Evolutionary conservation across 768 basidiomycete genomes (phyloP).

Genomic region (Krasilnikovozyma curviuscula): DNA sequence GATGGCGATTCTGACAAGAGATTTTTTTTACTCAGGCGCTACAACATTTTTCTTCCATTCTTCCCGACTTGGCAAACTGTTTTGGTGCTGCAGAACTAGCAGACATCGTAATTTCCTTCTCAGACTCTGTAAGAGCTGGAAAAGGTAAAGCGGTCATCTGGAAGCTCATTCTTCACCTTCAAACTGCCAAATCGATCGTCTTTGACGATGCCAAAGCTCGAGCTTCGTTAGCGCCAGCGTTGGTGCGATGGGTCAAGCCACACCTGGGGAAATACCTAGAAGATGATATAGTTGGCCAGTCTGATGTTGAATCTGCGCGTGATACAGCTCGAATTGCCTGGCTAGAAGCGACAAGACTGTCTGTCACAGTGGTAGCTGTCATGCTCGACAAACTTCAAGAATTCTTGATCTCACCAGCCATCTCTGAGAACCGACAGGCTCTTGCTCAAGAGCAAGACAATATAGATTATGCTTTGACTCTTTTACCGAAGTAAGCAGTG

Average conservation of each 20-base stretch:
- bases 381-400: slow-evolving; percentile 80
- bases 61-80: slow-evolving; percentile 68
- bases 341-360: slow-evolving; percentile 71
- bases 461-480: slow-evolving; percentile 59
- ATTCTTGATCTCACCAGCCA: slow-evolving; percentile 47
- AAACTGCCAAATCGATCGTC: slow-evolving; percentile 69
- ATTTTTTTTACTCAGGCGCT: slow-evolving; percentile 40
- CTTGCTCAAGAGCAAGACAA: slow-evolving; percentile 75
- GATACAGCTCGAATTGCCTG: neutral
- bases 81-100: slow-evolving; percentile 68
- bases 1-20: slow-evolving; percentile 1
- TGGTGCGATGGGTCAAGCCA: slow-evolving; percentile 86
- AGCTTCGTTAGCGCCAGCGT: slow-evolving; percentile 58
- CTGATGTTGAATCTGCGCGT: neutral
- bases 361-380: slow-evolving; percentile 43
- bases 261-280: slow-evolving; percentile 86
- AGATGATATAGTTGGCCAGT: slow-evolving; percentile 34
- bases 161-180: slow-evolving; percentile 84
- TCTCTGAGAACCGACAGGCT: slow-evolving; percentile 41
- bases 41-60: slow-evolving; percentile 77
- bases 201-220: slow-evolving; percentile 69
- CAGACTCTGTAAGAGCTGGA: slow-evolving; percentile 52
- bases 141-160: slow-evolving; percentile 80
- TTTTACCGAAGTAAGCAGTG: slow-evolving; percentile 55
- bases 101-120: slow-evolving; percentile 66